A percentile compares a stretch with the other conserved stretches of the same genome.
phyloP scores from a whole-genome alignment of 306 rosid species.

The Cicer chorassanicum region DNA sequence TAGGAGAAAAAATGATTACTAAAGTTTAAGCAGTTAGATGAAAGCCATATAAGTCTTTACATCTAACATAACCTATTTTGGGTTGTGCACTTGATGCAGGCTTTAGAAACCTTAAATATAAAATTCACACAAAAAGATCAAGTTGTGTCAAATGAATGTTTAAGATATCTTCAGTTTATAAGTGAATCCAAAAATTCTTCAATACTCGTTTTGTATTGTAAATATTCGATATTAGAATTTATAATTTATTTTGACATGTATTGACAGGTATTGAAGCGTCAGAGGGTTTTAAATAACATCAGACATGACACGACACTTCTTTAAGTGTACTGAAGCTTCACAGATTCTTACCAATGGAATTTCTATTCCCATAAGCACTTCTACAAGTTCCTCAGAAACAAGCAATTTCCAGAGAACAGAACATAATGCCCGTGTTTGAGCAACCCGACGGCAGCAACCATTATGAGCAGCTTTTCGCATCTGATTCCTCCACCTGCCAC shows the following conservation, averaged over 20 bases:
- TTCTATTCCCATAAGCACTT: constrained; percentile 75
- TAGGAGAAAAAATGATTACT: neutral
- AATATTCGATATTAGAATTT: constrained; percentile 19
- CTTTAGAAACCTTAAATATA: constrained; percentile 7
- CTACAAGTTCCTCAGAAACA: constrained; percentile 78
- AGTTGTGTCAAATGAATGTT: constrained; percentile 4
- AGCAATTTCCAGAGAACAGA: constrained; percentile 92
- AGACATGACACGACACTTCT: neutral
- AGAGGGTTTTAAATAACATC: constrained; percentile 6
- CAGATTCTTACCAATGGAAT: constrained; percentile 70
- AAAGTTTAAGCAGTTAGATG: neutral
- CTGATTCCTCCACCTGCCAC: constrained; percentile 97
- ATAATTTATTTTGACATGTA: constrained; percentile 14
- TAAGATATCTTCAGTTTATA: constrained; percentile 21
- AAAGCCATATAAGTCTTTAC: neutral
- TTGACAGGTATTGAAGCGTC: constrained; percentile 1
- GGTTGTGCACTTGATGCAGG: neutral
- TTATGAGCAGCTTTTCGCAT: constrained; percentile 95
- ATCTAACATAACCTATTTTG: too few relatives aligned
- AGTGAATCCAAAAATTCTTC: constrained; percentile 29
- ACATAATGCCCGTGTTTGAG: constrained; percentile 83
- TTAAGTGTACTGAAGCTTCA: constrained; percentile 15
- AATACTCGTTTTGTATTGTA: neutral
- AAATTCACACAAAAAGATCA: constrained; percentile 13
- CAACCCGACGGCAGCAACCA: constrained; percentile 96